Percentiles rank a stretch among this genome's conserved stretches.
These are phyloP conservation scores for Leucosporidium scottii DNA, from an alignment of 768 basidiomycete genomes.

Conservation along the genomic window DNA sequence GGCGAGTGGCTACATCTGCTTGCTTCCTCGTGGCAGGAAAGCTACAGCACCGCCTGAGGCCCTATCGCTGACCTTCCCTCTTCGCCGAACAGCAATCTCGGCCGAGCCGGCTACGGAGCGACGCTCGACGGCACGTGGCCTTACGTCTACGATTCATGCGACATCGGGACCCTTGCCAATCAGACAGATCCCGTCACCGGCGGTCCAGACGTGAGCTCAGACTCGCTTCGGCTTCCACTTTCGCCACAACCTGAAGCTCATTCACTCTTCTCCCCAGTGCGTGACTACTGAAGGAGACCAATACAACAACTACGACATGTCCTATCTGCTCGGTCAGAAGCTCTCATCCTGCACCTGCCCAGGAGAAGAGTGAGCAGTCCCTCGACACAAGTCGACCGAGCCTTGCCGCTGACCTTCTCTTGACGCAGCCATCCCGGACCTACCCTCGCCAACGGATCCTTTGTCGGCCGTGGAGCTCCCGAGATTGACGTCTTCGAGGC, in stretches of 20 bases:
- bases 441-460: neutral
- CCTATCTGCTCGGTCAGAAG: constrained; percentile 79
- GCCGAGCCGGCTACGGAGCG: constrained; percentile 32
- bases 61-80: neutral
- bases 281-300: constrained; percentile 59
- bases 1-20: neutral
- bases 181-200: constrained; percentile 46
- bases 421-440: constrained; percentile 11
- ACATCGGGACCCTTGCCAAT: constrained; percentile 82
- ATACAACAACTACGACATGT: constrained; percentile 52
- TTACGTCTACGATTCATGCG: constrained; percentile 51
- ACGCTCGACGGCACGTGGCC: constrained; percentile 13
- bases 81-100: constrained; percentile 35
- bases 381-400: neutral
- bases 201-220: too few species aligned
- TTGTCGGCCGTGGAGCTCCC: neutral
- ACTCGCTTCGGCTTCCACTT: too few species aligned
- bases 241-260: too few species aligned
- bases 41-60: neutral
- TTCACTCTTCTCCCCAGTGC: neutral
- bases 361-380: constrained; percentile 51
- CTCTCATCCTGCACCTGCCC: constrained; percentile 82
- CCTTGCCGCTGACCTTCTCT: neutral
- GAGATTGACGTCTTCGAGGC: constrained; percentile 7
- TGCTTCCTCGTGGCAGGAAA: neutral